Percentiles rank a stretch among this genome's conserved stretches.
phyloP scores from a whole-genome alignment of 2,329 filamentous ascomycete species.

The Cladorrhinum sp. region DNA sequence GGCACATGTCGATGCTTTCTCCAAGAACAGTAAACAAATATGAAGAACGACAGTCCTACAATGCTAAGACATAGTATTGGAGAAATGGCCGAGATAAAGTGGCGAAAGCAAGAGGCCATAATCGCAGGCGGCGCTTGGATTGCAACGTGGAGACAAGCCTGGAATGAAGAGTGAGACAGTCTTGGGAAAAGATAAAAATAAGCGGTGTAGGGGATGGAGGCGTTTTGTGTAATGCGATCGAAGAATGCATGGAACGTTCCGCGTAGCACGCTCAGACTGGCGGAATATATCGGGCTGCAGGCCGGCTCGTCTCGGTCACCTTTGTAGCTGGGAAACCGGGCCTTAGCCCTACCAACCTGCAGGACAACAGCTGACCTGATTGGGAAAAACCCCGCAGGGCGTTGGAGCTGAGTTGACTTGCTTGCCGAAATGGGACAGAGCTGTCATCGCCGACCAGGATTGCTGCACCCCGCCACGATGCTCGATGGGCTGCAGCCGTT shows the following conservation, averaged over 20 bases:
- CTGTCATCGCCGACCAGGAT: background rate
- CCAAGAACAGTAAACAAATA: conserved; percentile 5
- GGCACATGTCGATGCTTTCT: conserved; percentile 9
- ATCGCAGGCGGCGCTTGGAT: background rate
- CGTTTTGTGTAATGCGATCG: background rate
- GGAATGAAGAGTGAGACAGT: background rate
- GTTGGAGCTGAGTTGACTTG: background rate
- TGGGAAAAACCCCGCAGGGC: background rate
- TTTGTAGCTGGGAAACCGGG: background rate
- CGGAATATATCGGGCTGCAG: background rate
- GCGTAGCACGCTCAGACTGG: background rate
- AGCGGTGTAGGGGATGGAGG: background rate
- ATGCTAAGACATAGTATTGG: background rate
- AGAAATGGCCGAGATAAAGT: background rate
- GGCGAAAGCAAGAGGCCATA: background rate
- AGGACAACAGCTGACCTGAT: background rate
- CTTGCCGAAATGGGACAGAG: background rate
- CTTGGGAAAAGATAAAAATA: background rate
- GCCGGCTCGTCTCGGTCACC: background rate
- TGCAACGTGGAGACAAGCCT: background rate
- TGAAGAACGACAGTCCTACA: background rate
- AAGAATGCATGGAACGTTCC: background rate
- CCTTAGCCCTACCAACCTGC: background rate
- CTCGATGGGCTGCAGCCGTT: background rate
- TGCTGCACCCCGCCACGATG: background rate